These are phyloP conservation scores for Collybia sordida DNA, from an alignment of 768 basidiomycete genomes.

Conservation along the genomic window DNA sequence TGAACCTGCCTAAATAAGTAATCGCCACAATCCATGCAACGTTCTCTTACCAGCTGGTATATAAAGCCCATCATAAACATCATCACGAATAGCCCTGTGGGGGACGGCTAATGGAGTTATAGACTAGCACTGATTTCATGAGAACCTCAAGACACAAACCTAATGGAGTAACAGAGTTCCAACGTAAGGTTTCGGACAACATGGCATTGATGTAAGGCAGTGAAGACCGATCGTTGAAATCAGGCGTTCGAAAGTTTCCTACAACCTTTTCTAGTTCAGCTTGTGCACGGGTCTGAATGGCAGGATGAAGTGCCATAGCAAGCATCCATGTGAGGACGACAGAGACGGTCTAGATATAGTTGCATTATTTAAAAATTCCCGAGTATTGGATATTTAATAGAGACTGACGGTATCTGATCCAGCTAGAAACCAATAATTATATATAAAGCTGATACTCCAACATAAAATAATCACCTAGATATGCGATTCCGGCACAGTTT, in stretches of 20 bases:
- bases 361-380: not conserved
- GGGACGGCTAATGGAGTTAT: not conserved
- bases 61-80: slow-evolving; percentile 1
- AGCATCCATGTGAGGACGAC: slow-evolving; percentile 1
- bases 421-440: slow-evolving; percentile 14
- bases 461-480: slow-evolving; percentile 14
- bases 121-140: not conserved
- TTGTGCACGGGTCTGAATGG: slow-evolving; percentile 14
- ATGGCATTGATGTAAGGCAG: slow-evolving; percentile 18
- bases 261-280: slow-evolving; percentile 19
- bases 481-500: slow-evolving; percentile 23
- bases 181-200: slow-evolving; percentile 4
- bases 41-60: slow-evolving; percentile 3
- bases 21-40: slow-evolving; percentile 10
- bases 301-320: slow-evolving; percentile 19
- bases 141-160: not conserved
- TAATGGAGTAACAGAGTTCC: slow-evolving; percentile 1
- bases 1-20: not conserved
- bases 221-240: slow-evolving; percentile 11
- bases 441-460: not conserved
- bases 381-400: slow-evolving; percentile 10
- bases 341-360: not conserved
- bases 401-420: slow-evolving; percentile 28
- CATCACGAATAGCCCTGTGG: not conserved
- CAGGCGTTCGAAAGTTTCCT: slow-evolving; percentile 9